Conservation (phyloP, 495 filamentous ascomycete genomes). For the Podospora tetraspora region DNA sequence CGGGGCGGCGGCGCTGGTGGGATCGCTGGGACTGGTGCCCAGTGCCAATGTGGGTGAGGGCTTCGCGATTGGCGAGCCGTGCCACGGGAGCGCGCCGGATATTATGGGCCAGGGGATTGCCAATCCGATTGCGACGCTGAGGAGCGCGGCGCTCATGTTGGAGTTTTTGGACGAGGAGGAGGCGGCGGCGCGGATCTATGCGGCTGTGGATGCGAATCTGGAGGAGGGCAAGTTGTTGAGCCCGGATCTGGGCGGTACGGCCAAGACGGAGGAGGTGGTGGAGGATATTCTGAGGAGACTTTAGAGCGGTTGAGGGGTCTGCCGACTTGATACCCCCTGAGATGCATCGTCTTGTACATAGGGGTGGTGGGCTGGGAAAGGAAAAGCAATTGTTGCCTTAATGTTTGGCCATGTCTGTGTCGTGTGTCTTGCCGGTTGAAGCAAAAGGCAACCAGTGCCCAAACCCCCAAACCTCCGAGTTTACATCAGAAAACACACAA, state of each 20-base stretch:
- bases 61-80: conserved; percentile 97
- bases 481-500: not conserved
- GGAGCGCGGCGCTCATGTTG: conserved; percentile 89
- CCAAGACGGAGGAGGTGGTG: conserved; percentile 82
- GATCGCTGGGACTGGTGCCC: conserved; percentile 90
- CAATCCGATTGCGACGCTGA: conserved; percentile 92
- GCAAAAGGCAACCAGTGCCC: not conserved
- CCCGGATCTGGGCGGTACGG: conserved; percentile 87
- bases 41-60: conserved; percentile 90
- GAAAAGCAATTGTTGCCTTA: conserved; percentile 9
- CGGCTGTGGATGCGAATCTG: conserved; percentile 86
- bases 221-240: conserved; percentile 75
- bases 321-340: conserved; percentile 11
- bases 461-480: not conserved
- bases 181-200: conserved; percentile 83
- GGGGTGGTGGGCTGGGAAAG: conserved; percentile 11
- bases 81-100: conserved; percentile 92
- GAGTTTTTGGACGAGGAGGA: conserved; percentile 85
- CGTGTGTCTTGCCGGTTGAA: not conserved
- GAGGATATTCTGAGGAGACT: conserved; percentile 62
- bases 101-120: conserved; percentile 90
- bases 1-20: conserved; percentile 90
- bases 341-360: conserved; percentile 17
- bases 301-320: not conserved
- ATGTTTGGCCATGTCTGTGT: not conserved